Evolutionary conservation across 768 basidiomycete genomes (phyloP).

Genomic region (Rhizopogon vesiculosus): DNA sequence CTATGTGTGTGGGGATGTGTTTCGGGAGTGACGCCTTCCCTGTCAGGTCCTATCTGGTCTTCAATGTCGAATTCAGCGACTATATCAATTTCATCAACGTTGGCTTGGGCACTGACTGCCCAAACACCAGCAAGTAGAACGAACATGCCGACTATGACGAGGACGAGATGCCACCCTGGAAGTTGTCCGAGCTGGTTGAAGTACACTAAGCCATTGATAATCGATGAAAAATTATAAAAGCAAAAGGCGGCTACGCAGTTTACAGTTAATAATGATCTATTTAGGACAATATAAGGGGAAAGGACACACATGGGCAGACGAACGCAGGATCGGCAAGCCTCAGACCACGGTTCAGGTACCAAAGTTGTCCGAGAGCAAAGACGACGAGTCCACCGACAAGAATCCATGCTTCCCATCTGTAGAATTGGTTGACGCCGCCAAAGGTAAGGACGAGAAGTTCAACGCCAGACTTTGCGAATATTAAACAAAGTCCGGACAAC

Average conservation of each 20-base stretch:
- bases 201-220: conserved; percentile 86
- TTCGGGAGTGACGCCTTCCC: not conserved
- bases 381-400: conserved; percentile 65
- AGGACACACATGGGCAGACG: conserved; percentile 73
- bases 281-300: not conserved
- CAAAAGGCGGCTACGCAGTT: conserved; percentile 73
- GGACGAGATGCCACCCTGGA: conserved; percentile 57
- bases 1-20: not conserved
- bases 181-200: conserved; percentile 82
- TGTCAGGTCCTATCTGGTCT: not conserved
- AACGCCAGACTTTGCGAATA: conserved; percentile 92
- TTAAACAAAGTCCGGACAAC: conserved; percentile 85
- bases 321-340: conserved; percentile 80
- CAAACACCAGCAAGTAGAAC: conserved; percentile 85
- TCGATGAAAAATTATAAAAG: conserved; percentile 91
- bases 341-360: conserved; percentile 80
- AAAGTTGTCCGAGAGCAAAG: conserved; percentile 78
- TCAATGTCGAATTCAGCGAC: conserved; percentile 6
- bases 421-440: conserved; percentile 74
- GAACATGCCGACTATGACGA: conserved; percentile 74
- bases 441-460: conserved; percentile 81
- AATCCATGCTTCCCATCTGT: conserved; percentile 81
- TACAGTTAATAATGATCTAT: not conserved
- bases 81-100: conserved; percentile 38
- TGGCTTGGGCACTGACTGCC: conserved; percentile 77